Evolutionary conservation across 2,329 filamentous ascomycete genomes (phyloP).

Genomic region (Calonectria pseudoturangicola): DNA sequence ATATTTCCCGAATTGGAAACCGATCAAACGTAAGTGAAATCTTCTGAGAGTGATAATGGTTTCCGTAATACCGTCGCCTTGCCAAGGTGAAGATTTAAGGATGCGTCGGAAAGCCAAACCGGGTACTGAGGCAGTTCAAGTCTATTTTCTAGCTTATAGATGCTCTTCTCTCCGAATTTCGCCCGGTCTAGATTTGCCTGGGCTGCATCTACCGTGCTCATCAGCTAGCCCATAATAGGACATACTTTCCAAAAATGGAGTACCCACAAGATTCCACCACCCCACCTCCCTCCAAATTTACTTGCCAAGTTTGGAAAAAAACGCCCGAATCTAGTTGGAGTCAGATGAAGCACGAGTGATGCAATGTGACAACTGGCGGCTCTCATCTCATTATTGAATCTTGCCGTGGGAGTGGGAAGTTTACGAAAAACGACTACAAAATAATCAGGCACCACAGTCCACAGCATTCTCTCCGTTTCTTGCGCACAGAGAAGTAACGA

Average conservation of each 20-base stretch:
- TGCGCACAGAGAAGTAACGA: no score
- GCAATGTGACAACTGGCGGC: not conserved
- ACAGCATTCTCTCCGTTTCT: no score
- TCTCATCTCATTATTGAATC: no score
- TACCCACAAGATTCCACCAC: not conserved
- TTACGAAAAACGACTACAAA: no score
- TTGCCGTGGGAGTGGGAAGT: no score
- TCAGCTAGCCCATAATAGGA: not conserved
- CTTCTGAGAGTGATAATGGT: not conserved
- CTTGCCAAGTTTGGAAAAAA: not conserved
- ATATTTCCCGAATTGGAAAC: not conserved
- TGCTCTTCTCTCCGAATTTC: not conserved
- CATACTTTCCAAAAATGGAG: not conserved
- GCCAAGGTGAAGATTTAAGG: not conserved
- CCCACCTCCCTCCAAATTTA: not conserved
- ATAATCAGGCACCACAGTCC: no score
- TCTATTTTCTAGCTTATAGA: not conserved
- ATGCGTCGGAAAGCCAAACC: not conserved
- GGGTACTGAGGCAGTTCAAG: not conserved
- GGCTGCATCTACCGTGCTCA: not conserved
- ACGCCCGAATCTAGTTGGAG: not conserved
- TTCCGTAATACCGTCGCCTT: not conserved
- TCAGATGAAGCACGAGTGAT: not conserved
- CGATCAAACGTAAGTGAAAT: not conserved
- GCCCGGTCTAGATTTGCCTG: not conserved